phyloP scores from a whole-genome alignment of 2,329 filamentous ascomycete genomes.

The Aspergillus fructus region DNA sequence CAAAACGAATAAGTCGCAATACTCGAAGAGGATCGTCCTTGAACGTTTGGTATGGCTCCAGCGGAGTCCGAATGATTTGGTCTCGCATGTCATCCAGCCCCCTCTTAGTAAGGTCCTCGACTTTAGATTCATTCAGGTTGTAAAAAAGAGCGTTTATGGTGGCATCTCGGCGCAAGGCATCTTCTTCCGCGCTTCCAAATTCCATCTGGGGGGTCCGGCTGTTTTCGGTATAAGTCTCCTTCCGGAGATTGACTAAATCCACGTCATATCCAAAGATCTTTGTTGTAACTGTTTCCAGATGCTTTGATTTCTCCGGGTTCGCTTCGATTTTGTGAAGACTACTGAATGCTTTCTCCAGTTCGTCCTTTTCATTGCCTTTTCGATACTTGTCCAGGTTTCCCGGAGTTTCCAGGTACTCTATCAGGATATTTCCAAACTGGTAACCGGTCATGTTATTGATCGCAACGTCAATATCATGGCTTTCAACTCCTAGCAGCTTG shows the following conservation, averaged over 20 bases:
- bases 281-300: slow-evolving; percentile 87
- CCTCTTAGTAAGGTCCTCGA: slow-evolving; percentile 79
- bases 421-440: slow-evolving; percentile 46
- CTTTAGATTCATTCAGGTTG: slow-evolving; percentile 73
- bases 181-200: slow-evolving; percentile 88
- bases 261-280: slow-evolving; percentile 83
- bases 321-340: slow-evolving; percentile 83
- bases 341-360: slow-evolving; percentile 65
- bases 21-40: slow-evolving; percentile 89
- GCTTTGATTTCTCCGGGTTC: slow-evolving; percentile 95
- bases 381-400: slow-evolving; percentile 44
- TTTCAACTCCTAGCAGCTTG: slow-evolving; percentile 47
- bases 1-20: slow-evolving; percentile 83
- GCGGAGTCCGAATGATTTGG: slow-evolving; percentile 76
- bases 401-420: slow-evolving; percentile 43
- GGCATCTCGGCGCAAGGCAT: slow-evolving; percentile 84
- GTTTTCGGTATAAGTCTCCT: slow-evolving; percentile 85
- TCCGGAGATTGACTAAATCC: slow-evolving; percentile 90
- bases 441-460: slow-evolving; percentile 52
- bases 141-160: slow-evolving; percentile 96
- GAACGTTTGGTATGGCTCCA: slow-evolving; percentile 89
- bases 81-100: slow-evolving; percentile 73
- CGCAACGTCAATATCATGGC: slow-evolving; percentile 51
- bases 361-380: slow-evolving; percentile 43
- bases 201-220: slow-evolving; percentile 90